phyloP scores from a whole-genome alignment of 2,329 filamentous ascomycete species.

The Thielaviopsis populi region DNA sequence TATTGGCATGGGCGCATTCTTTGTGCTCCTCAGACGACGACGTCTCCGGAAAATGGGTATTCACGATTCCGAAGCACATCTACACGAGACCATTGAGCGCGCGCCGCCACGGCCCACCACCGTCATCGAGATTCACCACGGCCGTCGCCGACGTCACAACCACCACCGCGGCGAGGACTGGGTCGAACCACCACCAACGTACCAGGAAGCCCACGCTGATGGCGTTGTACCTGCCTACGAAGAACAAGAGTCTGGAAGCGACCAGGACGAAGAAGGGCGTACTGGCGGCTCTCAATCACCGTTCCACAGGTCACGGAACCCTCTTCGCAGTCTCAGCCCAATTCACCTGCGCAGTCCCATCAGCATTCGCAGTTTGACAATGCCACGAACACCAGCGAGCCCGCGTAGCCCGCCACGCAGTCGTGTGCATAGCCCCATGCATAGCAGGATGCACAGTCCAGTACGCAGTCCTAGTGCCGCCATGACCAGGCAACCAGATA shows the following conservation, averaged over 20 bases:
- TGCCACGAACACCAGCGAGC: slow-evolving; percentile 10
- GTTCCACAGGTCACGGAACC: slow-evolving; percentile 3
- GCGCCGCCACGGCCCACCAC: slow-evolving; percentile 8
- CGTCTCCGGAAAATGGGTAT: slow-evolving; percentile 13
- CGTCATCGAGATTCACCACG: slow-evolving; percentile 13
- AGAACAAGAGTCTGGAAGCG: slow-evolving; percentile 10
- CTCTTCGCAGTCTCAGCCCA: slow-evolving; percentile 2
- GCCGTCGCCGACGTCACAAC: slow-evolving; percentile 6
- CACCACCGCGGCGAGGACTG: slow-evolving; percentile 12
- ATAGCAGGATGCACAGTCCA: background rate
- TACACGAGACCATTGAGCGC: slow-evolving; percentile 11
- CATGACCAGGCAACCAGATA: background rate
- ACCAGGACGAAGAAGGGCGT: slow-evolving; percentile 4
- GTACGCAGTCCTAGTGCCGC: background rate
- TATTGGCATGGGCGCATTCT: slow-evolving; percentile 12
- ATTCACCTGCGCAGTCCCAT: slow-evolving; percentile 13
- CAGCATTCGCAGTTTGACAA: slow-evolving; percentile 12
- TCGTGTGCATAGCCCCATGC: slow-evolving; percentile 1
- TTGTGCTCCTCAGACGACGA: slow-evolving; percentile 13
- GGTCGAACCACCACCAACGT: slow-evolving; percentile 15
- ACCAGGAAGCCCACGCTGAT: slow-evolving; percentile 16
- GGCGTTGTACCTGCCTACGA: slow-evolving; percentile 15
- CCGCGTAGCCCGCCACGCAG: slow-evolving; percentile 8
- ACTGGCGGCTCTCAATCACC: slow-evolving; percentile 4
- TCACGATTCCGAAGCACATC: slow-evolving; percentile 12